A percentile compares a stretch with the other conserved stretches of the same genome.
phyloP scores from a whole-genome alignment of 495 filamentous ascomycete genomes.

The Daldinia vernicosa region DNA sequence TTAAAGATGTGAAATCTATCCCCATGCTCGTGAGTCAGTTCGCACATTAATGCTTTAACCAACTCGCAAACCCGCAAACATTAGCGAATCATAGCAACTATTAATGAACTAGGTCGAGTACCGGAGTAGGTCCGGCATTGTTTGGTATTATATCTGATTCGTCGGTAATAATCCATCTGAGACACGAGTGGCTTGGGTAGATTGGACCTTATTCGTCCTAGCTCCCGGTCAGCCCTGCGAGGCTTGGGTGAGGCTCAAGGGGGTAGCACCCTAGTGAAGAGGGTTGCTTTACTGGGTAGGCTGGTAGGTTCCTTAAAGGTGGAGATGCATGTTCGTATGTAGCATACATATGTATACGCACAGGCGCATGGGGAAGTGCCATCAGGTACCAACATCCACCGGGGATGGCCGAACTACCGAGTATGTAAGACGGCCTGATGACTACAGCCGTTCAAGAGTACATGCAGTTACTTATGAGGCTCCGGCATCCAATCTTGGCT shows the following conservation, averaged over 20 bases:
- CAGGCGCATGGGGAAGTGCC: conserved; percentile 6
- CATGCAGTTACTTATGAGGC: conserved; percentile 40
- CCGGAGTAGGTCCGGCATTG: conserved; percentile 24
- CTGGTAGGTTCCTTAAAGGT: conserved; percentile 5
- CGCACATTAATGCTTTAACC: conserved; percentile 21
- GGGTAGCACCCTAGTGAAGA: conserved; percentile 36
- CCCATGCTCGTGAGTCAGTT: conserved; percentile 24
- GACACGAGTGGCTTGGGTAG: conserved; percentile 33
- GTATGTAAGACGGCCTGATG: conserved; percentile 13
- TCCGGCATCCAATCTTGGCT: conserved; percentile 41
- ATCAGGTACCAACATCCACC: conserved; percentile 15
- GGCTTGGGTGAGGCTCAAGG: conserved; percentile 44
- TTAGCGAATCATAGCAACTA: conserved; percentile 28
- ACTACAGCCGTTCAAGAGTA: conserved; percentile 23
- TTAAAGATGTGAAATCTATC: conserved; percentile 40
- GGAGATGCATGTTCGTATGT: conserved; percentile 33
- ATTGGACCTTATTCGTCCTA: conserved; percentile 28
- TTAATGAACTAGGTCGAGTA: conserved; percentile 23
- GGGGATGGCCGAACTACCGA: conserved; percentile 32
- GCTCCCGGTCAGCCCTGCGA: conserved; percentile 38
- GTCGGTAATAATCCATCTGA: conserved; percentile 35
- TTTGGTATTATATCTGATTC: conserved; percentile 28
- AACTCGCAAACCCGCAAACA: conserved; percentile 3
- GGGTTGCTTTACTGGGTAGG: conserved; percentile 19
- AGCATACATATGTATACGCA: conserved; percentile 8